Conservation (phyloP, 1,284 basidiomycete genomes). For the Fomitopsis pinicola region DNA sequence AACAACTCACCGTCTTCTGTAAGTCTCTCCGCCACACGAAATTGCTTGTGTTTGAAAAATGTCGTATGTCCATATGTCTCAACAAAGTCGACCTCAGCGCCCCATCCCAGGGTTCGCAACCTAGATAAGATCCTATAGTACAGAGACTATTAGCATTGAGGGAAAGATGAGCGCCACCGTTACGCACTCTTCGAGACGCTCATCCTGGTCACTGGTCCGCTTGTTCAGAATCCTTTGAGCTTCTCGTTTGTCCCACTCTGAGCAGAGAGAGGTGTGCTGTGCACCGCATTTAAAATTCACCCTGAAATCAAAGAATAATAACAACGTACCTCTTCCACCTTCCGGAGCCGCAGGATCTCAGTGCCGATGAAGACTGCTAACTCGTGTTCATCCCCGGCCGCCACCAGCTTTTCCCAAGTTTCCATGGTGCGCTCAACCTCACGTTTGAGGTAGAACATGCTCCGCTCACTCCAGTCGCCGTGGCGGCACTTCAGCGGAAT, state of each 20-base stretch:
- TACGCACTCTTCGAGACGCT: background rate
- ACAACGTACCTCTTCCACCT: background rate
- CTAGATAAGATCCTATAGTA: background rate
- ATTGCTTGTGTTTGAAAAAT: background rate
- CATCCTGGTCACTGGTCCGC: background rate
- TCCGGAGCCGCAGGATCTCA: background rate
- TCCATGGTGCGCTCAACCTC: background rate
- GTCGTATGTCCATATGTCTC: too few relatives aligned
- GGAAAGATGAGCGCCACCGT: background rate
- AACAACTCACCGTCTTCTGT: background rate
- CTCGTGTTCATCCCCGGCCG: background rate
- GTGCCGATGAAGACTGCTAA: background rate
- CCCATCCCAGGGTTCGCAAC: background rate
- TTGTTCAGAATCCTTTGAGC: too few relatives aligned
- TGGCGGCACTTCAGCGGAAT: too few relatives aligned
- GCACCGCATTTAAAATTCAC: too few relatives aligned
- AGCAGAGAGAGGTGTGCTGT: background rate
- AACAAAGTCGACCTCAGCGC: background rate
- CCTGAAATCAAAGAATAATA: too few relatives aligned
- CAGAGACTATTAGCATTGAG: background rate
- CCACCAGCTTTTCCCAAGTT: background rate
- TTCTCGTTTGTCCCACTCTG: background rate
- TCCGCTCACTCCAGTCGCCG: background rate
- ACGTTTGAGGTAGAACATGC: background rate
- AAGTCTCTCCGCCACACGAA: background rate